Base-by-base conservation (phyloP, 805 yeast genomes). In the Candida piceae region DNA sequence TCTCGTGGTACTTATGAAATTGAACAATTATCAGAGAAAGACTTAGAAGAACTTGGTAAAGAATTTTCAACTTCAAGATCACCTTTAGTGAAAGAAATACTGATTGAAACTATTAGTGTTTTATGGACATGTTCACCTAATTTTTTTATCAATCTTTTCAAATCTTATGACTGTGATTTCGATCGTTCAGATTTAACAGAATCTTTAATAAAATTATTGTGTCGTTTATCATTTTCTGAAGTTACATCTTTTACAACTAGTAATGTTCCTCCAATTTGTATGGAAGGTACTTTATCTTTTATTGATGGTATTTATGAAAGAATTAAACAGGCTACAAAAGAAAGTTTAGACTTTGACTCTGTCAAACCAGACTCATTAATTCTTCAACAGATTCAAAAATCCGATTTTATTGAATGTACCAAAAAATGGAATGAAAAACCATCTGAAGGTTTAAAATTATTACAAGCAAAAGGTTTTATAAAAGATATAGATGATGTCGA, bases 181-280 rank as follows among this genome's bases (percentile, higher is more conserved):
- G 95, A 87, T 42, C 76, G 90, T 46, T 71, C 81, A 2, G 96
- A 93, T 55, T 62, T 94, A 38, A 72, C 90, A 12, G 72, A 72
- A 16, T 74, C 76, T 26, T 63, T 85, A 19, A 57, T 93, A 29
- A 82, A 82, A 31, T 74, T 82, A 31, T 67, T 93, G 36, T 78
- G 95, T 36, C 74, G 82, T 35, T 65, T 88, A 22, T 80, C 97
- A 0, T 72, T 86, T 30, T 95, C 97, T 0, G 95, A 88, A 53
- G 74, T 90, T 9, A 95, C 97, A 0, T 50, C 70, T 8, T 67
- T 72, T 49, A 80, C 95, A 0, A 84, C 96, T 0, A 85, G 84
- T 27, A 81, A 76, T 50, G 95, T 90, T 1, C 97, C 98, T 1
- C 96, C 97, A 0, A 73, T 88, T 7, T 90, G 97, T 51, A 66